Base-by-base conservation (phyloP, 768 basidiomycete species). In the Cubamyces lactineus region DNA sequence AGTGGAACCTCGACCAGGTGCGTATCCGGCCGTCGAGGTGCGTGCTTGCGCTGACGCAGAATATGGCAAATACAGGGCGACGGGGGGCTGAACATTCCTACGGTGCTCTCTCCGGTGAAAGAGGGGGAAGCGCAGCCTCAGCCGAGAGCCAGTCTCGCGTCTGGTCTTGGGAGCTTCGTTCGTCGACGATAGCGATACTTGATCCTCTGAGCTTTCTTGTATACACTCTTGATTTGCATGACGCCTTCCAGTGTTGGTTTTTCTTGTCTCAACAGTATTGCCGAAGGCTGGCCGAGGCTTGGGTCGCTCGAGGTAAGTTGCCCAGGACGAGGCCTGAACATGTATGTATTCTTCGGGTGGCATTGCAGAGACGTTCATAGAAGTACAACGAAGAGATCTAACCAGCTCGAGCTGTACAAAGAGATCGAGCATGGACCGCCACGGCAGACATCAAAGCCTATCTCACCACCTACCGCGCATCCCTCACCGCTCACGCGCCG, bases 101-200 rank as follows among this genome's bases (percentile, higher is more conserved):
- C 83, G 0, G 75, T 77, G 38, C 74, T 91, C 21, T 89, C 88
- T 2, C 89, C 89, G 13, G 79, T 91, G 56, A 88, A 86, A 63
- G 80, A 82, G 45, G 75, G 78, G 1, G 81, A 83, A 6, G 74
- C 84, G 19, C 85, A 85, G 12, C 60, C 60, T 13, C 86, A 86
- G 15, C 66, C 66, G 3, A 41, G 63, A 28, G 47, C 58, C 23
- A 64, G 63, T 19, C 48, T 64, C 19, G 13, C 58, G 3, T 53
- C 62, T 7, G 38, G 34, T 1, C 38, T 64, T 2, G 63, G 58
- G 19, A 60, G 63, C 43, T n/a, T 64, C 13, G 7, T 26, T 6
- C 63, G 63, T 28, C 63, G 63, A 5, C 48, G 54, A 40, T 59
- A 58, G 51, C 21, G 5, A 34, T 34, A 11, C 9, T 34, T 4